A percentile compares a stretch with the other conserved stretches of the same genome.
Evolutionary conservation across 768 basidiomycete genomes (phyloP).

Genomic region (Candolleomyces eurysporus): DNA sequence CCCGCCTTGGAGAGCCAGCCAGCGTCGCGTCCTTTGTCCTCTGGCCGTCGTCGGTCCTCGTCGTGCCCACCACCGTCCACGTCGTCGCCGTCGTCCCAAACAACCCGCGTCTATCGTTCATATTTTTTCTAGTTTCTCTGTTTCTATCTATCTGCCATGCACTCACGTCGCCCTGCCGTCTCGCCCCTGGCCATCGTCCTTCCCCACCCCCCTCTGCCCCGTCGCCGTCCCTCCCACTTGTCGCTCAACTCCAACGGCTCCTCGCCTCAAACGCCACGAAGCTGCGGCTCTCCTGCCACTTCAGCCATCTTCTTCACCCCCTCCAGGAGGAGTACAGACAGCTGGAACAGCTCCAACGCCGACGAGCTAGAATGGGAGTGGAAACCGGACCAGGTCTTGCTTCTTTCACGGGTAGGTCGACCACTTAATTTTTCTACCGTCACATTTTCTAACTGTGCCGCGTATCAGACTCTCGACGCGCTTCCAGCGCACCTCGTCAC

Average conservation of each 20-base stretch:
- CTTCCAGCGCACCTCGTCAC: slow-evolving; percentile 83
- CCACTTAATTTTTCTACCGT: slow-evolving; percentile 10
- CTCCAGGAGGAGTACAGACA: slow-evolving; percentile 64
- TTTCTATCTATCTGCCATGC: slow-evolving; percentile 37
- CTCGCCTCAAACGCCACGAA: slow-evolving; percentile 56
- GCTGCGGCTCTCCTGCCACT: slow-evolving; percentile 51
- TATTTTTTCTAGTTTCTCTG: slow-evolving; percentile 20
- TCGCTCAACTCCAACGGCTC: slow-evolving; percentile 43
- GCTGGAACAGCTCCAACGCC: slow-evolving; percentile 79
- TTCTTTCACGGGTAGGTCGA: slow-evolving; percentile 61
- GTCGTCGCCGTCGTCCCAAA: slow-evolving; percentile 7
- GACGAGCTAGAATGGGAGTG: slow-evolving; percentile 70
- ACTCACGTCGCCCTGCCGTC: slow-evolving; percentile 49
- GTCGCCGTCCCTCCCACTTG: slow-evolving; percentile 48
- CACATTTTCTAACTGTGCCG: slow-evolving; percentile 10
- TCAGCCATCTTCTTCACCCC: slow-evolving; percentile 52
- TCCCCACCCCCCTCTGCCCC: slow-evolving; percentile 55
- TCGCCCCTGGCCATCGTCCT: slow-evolving; percentile 61
- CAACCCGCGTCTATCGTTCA: background rate
- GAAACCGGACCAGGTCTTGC: slow-evolving; percentile 68
- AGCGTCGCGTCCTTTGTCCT: slow-evolving; percentile 8
- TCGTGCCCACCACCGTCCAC: slow-evolving; percentile 9
- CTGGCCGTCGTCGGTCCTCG: slow-evolving; percentile 12
- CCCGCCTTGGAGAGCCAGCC: background rate
- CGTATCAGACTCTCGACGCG: slow-evolving; percentile 71